Conservation (phyloP, 148 eudicot species). For the Drosera capensis region DNA sequence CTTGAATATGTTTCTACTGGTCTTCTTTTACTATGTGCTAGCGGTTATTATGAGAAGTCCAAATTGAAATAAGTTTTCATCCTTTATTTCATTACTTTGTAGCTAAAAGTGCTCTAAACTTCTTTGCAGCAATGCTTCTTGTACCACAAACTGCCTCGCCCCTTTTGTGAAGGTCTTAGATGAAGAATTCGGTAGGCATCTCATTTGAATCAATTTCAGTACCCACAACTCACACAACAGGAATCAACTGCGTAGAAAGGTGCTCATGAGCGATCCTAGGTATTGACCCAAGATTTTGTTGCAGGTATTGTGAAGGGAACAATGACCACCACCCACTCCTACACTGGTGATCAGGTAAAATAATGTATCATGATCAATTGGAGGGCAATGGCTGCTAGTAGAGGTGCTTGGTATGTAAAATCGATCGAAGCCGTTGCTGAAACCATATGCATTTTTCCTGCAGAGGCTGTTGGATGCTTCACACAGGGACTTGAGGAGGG, state of each 20-base stretch:
- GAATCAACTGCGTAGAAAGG: too few species aligned
- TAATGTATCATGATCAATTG: neutral
- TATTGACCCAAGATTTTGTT: constrained; percentile 74
- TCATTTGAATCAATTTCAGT: too few species aligned
- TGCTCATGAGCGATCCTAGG: too few species aligned
- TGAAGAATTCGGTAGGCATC: constrained; percentile 79
- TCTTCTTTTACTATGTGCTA: too few species aligned
- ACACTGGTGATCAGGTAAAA: constrained; percentile 99
- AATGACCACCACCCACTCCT: constrained; percentile 99
- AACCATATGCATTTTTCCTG: neutral
- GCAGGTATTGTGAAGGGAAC: constrained; percentile 99
- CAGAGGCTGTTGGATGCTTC: constrained; percentile 96
- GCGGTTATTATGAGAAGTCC: neutral
- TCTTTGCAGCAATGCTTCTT: constrained; percentile 93
- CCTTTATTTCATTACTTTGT: too few species aligned
- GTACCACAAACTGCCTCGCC: constrained; percentile 99
- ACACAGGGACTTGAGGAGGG: constrained; percentile 96
- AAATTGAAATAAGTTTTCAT: too few species aligned
- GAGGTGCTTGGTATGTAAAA: too few species aligned
- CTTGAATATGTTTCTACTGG: too few species aligned
- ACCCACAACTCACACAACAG: too few species aligned
- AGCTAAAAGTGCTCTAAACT: too few species aligned
- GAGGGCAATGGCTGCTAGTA: neutral
- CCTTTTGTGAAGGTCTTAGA: constrained; percentile 91
- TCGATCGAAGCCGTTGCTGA: too few species aligned